A percentile compares a stretch with the other conserved stretches of the same genome.
Conservation (phyloP, 2,329 filamentous ascomycete species). For the Cadophora sp. region DNA sequence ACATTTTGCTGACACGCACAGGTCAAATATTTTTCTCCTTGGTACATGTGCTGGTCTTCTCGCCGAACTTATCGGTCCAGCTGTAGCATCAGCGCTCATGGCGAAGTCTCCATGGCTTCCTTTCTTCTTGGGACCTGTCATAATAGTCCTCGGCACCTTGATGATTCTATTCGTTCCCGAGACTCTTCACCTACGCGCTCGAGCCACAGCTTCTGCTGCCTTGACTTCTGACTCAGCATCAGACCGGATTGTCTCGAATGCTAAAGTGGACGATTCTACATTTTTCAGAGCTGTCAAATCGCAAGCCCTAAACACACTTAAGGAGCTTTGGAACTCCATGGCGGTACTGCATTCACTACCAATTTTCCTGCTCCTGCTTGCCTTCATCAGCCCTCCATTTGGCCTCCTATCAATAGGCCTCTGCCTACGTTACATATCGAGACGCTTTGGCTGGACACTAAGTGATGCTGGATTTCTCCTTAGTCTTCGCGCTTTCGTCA, state of each 20-base stretch:
- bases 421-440: slow-evolving; percentile 40
- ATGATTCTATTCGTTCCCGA: slow-evolving; percentile 43
- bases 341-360: slow-evolving; percentile 38
- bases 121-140: slow-evolving; percentile 30
- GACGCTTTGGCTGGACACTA: slow-evolving; percentile 39
- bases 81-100: slow-evolving; percentile 48
- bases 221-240: slow-evolving; percentile 19
- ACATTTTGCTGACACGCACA: slow-evolving; percentile 26
- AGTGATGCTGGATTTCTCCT: slow-evolving; percentile 36
- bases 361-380: slow-evolving; percentile 42
- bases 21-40: slow-evolving; percentile 47
- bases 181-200: slow-evolving; percentile 38
- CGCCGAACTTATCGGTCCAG: slow-evolving; percentile 47
- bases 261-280: slow-evolving; percentile 3
- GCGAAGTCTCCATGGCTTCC: slow-evolving; percentile 39
- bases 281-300: slow-evolving; percentile 24
- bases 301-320: slow-evolving; percentile 27
- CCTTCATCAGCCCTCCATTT: slow-evolving; percentile 35
- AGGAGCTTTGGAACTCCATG: slow-evolving; percentile 31
- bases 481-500: slow-evolving; percentile 39
- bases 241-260: neutral
- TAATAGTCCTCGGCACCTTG: slow-evolving; percentile 30
- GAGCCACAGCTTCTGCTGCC: slow-evolving; percentile 13
- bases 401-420: slow-evolving; percentile 29
- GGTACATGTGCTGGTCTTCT: slow-evolving; percentile 42